Base-by-base conservation (phyloP, 2,329 filamentous ascomycete genomes). In the Calonectria naviculata region DNA sequence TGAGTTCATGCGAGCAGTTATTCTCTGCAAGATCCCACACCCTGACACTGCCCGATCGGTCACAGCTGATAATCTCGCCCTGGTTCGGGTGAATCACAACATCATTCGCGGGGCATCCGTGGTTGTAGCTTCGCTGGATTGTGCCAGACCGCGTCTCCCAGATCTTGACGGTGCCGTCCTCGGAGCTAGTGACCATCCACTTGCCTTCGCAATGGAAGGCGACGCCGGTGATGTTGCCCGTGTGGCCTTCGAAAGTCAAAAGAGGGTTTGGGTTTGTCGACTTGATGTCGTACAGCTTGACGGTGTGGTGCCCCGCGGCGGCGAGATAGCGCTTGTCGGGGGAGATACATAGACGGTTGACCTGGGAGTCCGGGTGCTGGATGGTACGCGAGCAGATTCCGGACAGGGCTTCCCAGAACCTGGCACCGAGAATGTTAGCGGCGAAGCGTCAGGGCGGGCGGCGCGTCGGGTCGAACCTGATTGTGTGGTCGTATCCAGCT, bases 1-100 rank as follows among this genome's bases (percentile, higher is more conserved):
- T 97, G 74, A 99, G 89, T 84, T 98, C 94, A 83, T 98, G 96
- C 0, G 94, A 95, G 87, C 97, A 99, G 79, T 95, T 97, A 81
- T 98, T 98, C 88, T 98, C 95, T 10, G 95, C 95, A 68, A 99
- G 84, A 80, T 99, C 97, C 97, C 97, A 99, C 73, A 99, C 94
- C 46, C 96, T 89, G 71, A 99, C 95, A 82, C 95, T 97, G 58
- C 97, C 97, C 58, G 93, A 93, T 38, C 96, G 92, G 82, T 99
- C 97, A 82, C 96, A 98, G 82, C 94, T 97, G 80, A 99, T 98
- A 72, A 99, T 93, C 86, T 99, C 97, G 71, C 96, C 97, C 85
- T 99, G 97, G 81, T 99, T 99, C 0, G 97, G 97, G 82, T 99
- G 97, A 68, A 99, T 99, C n/a, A 98, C 97, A 10, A 99, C 97